Percentiles rank a stretch among this genome's conserved stretches.
Evolutionary conservation across 257 asterid genomes (phyloP).

Genomic region (Scutellaria barbata): DNA sequence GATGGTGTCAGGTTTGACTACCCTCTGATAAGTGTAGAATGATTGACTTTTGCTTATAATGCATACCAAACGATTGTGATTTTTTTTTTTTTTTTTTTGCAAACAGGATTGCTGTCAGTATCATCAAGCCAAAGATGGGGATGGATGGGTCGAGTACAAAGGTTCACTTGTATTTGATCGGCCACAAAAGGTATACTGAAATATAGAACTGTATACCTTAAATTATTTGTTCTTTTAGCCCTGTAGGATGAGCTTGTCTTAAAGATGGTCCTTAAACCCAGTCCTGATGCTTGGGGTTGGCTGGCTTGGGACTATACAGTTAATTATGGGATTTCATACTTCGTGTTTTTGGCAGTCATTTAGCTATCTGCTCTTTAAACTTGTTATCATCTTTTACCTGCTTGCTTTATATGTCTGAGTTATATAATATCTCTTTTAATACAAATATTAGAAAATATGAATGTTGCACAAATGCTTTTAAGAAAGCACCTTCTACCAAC

Average conservation of each 20-base stretch:
- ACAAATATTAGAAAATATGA: not conserved
- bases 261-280: conserved; percentile 18
- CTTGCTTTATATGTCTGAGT: not conserved
- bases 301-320: not conserved
- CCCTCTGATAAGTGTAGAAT: conserved; percentile 18
- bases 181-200: conserved; percentile 63
- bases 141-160: conserved; percentile 98
- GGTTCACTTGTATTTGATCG: conserved; percentile 84
- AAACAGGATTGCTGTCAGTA: conserved; percentile 95
- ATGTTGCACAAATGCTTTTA: not conserved
- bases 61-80: conserved; percentile 31
- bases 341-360: not conserved
- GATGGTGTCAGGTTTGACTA: conserved; percentile 96
- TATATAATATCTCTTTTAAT: not conserved
- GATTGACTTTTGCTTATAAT: conserved; percentile 10
- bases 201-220: not conserved
- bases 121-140: conserved; percentile 99
- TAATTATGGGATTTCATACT: not conserved
- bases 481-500: conserved; percentile 6
- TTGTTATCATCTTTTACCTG: conserved; percentile 15
- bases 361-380: conserved; percentile 16
- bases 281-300: conserved; percentile 23
- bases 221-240: not conserved
- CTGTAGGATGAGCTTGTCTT: not conserved
- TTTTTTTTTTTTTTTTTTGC: conserved; percentile 32